Conservation (phyloP, 371 early-diverging fungal genomes). For the Mucor mucedo region DNA sequence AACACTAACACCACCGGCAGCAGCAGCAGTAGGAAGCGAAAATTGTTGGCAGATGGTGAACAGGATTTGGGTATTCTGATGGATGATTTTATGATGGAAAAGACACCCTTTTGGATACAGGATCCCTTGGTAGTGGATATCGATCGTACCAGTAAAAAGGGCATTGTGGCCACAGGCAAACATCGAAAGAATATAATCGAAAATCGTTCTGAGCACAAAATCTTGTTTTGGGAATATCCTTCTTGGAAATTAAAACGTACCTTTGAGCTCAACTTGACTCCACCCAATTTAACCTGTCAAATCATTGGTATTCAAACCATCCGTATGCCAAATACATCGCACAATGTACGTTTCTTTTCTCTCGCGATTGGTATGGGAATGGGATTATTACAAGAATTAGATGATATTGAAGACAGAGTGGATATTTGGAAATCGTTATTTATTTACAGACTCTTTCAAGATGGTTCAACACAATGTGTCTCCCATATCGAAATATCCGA, state of each 20-base stretch:
- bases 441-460: slow-evolving; percentile 34
- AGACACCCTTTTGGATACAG: slow-evolving; percentile 34
- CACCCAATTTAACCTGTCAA: slow-evolving; percentile 31
- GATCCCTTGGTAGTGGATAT: slow-evolving; percentile 43
- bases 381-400: slow-evolving; percentile 17
- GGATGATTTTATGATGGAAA: neutral
- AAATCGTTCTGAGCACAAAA: slow-evolving; percentile 34
- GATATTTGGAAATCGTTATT: slow-evolving; percentile 38
- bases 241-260: slow-evolving; percentile 34
- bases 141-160: slow-evolving; percentile 30
- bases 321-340: slow-evolving; percentile 13
- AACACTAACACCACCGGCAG: neutral
- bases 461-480: slow-evolving; percentile 35
- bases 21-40: slow-evolving; percentile 9
- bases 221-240: slow-evolving; percentile 43
- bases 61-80: neutral
- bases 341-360: slow-evolving; percentile 34
- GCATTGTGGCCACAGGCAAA: slow-evolving; percentile 40
- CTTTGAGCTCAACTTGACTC: slow-evolving; percentile 34
- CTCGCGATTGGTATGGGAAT: slow-evolving; percentile 37
- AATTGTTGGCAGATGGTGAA: neutral
- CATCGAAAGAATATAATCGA: slow-evolving; percentile 22
- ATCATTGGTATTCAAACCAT: slow-evolving; percentile 40
- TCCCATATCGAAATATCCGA: slow-evolving; percentile 26
- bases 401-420: slow-evolving; percentile 30